Conservation (phyloP, 768 basidiomycete species). For the Boletellus sp. region DNA sequence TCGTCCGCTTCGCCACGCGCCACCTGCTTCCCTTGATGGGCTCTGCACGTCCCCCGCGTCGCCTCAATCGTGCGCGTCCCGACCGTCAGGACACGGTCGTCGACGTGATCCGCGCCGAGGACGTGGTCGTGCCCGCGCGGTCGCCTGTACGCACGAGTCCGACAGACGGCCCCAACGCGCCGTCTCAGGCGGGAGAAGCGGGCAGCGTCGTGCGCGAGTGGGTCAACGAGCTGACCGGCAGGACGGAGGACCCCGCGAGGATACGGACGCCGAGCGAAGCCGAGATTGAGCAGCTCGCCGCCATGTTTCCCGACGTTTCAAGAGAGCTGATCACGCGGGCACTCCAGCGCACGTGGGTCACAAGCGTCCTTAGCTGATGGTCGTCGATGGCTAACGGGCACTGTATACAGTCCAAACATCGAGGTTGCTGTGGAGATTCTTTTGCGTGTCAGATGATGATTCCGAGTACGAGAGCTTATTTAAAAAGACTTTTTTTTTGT, state of each 20-base stretch:
- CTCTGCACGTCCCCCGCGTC: conserved; percentile 55
- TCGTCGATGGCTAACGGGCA: too few relatives aligned
- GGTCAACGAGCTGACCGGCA: conserved; percentile 76
- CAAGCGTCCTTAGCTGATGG: not conserved
- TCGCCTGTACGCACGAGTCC: conserved; percentile 26
- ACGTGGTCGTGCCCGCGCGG: conserved; percentile 62
- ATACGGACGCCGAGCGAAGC: conserved; percentile 69
- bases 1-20: conserved; percentile 52
- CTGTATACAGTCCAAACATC: conserved; percentile 56
- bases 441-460: conserved; percentile 40
- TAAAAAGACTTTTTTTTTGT: not conserved
- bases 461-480: not conserved
- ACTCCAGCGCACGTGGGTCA: conserved; percentile 72
- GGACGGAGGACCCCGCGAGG: conserved; percentile 51
- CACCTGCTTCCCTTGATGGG: conserved; percentile 69
- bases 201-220: conserved; percentile 65
- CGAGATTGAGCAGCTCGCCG: conserved; percentile 69
- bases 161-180: conserved; percentile 18
- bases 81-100: conserved; percentile 35
- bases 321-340: conserved; percentile 72
- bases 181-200: conserved; percentile 18
- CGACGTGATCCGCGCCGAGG: conserved; percentile 48
- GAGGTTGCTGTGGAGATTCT: conserved; percentile 82
- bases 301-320: conserved; percentile 81
- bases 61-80: conserved; percentile 72